These are phyloP conservation scores for Knoxia roxburghii DNA, from an alignment of 257 asterid species.

Conservation along the genomic window DNA sequence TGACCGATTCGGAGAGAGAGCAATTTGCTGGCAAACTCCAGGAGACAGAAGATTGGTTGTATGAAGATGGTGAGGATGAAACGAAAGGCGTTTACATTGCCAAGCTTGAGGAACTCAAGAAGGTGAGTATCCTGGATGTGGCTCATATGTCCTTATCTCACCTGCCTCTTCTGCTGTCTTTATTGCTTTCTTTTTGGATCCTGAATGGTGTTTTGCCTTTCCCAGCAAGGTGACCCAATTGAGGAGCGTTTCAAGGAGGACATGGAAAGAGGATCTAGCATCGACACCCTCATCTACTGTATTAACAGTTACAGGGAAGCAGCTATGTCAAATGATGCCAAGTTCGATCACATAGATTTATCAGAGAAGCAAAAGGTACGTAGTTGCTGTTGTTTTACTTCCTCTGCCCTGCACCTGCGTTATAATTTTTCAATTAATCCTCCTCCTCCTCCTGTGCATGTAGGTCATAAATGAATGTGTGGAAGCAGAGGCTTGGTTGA, in stretches of 20 bases:
- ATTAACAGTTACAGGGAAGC: slow-evolving; percentile 80
- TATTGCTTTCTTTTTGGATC: not conserved
- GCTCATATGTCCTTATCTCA: not conserved
- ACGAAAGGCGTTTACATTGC: slow-evolving; percentile 65
- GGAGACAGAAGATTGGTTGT: slow-evolving; percentile 95
- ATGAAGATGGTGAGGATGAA: slow-evolving; percentile 97
- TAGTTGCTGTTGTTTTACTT: not conserved
- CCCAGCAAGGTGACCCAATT: slow-evolving; percentile 94
- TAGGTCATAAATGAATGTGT: slow-evolving; percentile 84
- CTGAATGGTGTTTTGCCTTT: slow-evolving; percentile 11
- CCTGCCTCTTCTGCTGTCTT: not conserved
- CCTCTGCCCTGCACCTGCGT: not conserved
- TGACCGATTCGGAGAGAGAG: slow-evolving; percentile 67
- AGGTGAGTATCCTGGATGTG: slow-evolving; percentile 18
- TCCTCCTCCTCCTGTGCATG: not conserved
- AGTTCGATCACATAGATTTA: slow-evolving; percentile 77
- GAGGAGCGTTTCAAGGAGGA: slow-evolving; percentile 83
- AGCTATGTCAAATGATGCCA: slow-evolving; percentile 62
- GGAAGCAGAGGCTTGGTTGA: slow-evolving; percentile 86
- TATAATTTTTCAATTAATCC: not conserved
- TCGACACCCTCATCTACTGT: slow-evolving; percentile 59
- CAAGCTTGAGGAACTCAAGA: slow-evolving; percentile 80
- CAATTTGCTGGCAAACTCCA: slow-evolving; percentile 64
- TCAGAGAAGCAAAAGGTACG: slow-evolving; percentile 76
- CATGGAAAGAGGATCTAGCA: slow-evolving; percentile 61